Conservation (phyloP, 495 filamentous ascomycete species). For the Cercophora scortea region DNA sequence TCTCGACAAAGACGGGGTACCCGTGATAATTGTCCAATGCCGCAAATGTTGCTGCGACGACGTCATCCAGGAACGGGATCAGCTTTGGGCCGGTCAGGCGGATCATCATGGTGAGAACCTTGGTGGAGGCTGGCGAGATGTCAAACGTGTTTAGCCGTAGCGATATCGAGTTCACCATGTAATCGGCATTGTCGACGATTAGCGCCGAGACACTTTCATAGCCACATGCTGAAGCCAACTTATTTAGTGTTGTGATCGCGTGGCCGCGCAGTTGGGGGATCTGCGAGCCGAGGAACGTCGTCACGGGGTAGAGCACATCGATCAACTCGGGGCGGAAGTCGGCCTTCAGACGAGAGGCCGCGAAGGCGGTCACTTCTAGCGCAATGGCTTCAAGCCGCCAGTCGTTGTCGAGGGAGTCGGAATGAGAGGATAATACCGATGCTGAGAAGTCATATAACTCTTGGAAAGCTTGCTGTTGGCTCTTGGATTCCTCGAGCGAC, state of each 20-base stretch:
- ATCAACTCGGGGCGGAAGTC: conserved; percentile 80
- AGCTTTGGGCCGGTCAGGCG: conserved; percentile 72
- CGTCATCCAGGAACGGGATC: conserved; percentile 85
- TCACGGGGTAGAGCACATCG: conserved; percentile 82
- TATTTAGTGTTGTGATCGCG: conserved; percentile 76
- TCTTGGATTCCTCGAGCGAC: conserved; percentile 27
- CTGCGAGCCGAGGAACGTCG: conserved; percentile 75
- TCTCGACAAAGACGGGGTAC: conserved; percentile 77
- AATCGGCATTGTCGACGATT: conserved; percentile 89
- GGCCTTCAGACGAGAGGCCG: conserved; percentile 55
- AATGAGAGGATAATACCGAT: conserved; percentile 47
- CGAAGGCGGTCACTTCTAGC: conserved; percentile 65
- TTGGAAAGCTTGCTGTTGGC: conserved; percentile 53
- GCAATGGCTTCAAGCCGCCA: conserved; percentile 68
- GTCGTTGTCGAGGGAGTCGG: conserved; percentile 42
- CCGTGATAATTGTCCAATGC: conserved; percentile 90
- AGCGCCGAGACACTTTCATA: conserved; percentile 70
- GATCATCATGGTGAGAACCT: conserved; percentile 92
- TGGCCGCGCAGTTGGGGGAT: conserved; percentile 64
- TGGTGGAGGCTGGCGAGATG: conserved; percentile 81
- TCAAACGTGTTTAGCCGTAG: conserved; percentile 87
- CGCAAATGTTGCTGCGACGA: conserved; percentile 80
- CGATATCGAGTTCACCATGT: conserved; percentile 88
- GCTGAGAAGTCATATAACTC: conserved; percentile 77
- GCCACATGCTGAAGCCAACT: conserved; percentile 64